Evolutionary conservation across 306 rosid genomes (phyloP), one percentile per base, ranked within the genome.

Genomic region (Lathyrus sativus): DNA sequence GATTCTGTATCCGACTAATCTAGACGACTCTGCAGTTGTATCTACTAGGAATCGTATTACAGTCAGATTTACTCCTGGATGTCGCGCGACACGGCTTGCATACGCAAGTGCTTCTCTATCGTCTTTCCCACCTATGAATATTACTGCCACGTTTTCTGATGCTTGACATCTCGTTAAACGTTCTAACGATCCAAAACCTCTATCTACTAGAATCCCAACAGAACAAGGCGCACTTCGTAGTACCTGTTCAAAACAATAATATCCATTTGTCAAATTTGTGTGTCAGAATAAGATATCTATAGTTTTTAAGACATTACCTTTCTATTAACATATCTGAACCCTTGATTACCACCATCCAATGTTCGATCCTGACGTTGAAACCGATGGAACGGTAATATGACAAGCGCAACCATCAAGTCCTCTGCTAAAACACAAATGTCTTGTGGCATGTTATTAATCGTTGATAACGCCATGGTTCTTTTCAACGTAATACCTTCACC

Each of bases 81-180:
- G 97, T 7, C 74, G 69, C 2, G 99, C 85, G 2, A 93, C 87
- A 2, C 82, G 83, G 0, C 92, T 79, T 0, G 87, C 91, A 12
- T 85, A 93, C 8, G 91, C 89, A 6, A 93, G 83, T 17, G 90
- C 99, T 80, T 93, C 99, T 57, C 96, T 71, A 28, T 93, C 99
- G 12, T 93, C 97, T 74, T 80, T 90, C 7, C 99, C 99, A 3
- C 96, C 95, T 4, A 93, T 84, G 90, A 90, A 93, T 70, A 90
- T 87, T 12, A 81, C 88, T 0, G 95, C 97, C 41, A 90, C 85
- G 12, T 81, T 78, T 24, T 79, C 15, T 19, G 85, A 60, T 45
- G 33, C 62, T 38, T 63, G 31, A 3, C 83, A 35, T 70, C 75
- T 78, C 13, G 89, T 71, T 46, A 90, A 78, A 22, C 75, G 81